Evolutionary conservation across 2,329 filamentous ascomycete genomes (phyloP), one percentile per base, ranked within the genome.

Genomic region (Penicillium sumatraense): DNA sequence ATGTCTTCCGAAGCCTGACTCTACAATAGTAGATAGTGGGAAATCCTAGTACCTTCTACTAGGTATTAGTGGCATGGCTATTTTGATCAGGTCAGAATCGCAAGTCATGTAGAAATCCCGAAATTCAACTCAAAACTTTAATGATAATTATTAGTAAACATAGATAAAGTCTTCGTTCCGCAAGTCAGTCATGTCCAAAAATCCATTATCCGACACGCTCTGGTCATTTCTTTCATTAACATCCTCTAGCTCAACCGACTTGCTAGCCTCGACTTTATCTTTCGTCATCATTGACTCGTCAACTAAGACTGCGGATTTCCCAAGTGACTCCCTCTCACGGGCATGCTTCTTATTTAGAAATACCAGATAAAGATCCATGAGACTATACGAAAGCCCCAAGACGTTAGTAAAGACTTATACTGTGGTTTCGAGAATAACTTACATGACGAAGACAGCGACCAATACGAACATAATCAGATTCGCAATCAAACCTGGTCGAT

Each of bases 251-350:
- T 44, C 40, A 10, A 44, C 21, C 14, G 40, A 23, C 13, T 44
- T 44, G 14, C 18, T 44, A 1, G 40, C 18, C 26, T 55, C 21
- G n/a, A 53, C 41, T 48, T 60, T 48, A 41, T 51, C 51, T 31
- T 69, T 71, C n/a, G 60, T 56, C 5, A 72, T 31, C 72, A 74
- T 74, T 14, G 70, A 72, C 57, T 72, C 66, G 27, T 74, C 71
- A 10, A 71, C 27, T 1, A 67, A 54, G 3, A 56, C 54, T 0
- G 66, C 69, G 0, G 62, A 67, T 38, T 73, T 74, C 1, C 71
- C 71, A 0, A 73, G 42, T 16, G 59, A 62, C 14, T 67, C 58
- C 11, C 72, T 62, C n/a, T 61, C 61, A 40, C 64, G 66, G 2
- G 68, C 67, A 21, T 74, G 70, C 7, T 62, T 63, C 44, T 57